These are phyloP conservation scores for Metschnikowia amazonensis DNA, from an alignment of 805 yeast species.

Conservation along the genomic window DNA sequence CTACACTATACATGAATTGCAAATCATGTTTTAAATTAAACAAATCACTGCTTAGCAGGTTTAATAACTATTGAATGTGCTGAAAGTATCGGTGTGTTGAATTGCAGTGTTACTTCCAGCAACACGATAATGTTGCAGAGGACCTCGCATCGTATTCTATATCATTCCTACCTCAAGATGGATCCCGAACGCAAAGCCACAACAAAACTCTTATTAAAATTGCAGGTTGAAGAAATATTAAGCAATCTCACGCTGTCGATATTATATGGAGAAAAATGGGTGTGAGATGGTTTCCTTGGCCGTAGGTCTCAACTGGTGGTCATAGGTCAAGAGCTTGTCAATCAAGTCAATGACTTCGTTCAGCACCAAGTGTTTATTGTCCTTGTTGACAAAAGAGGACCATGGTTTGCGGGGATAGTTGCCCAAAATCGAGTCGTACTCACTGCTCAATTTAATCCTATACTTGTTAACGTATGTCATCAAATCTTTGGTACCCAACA, in stretches of 20 bases:
- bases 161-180: conserved; percentile 5
- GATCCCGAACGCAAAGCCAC: conserved; percentile 2
- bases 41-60: background rate
- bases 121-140: conserved; percentile 1
- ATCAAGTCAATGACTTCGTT: conserved; percentile 74
- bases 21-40: background rate
- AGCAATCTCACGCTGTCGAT: background rate
- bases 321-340: conserved; percentile 75
- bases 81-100: background rate
- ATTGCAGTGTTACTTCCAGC: background rate
- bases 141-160: conserved; percentile 6
- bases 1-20: background rate
- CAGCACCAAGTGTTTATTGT: conserved; percentile 63
- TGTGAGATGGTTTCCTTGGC: conserved; percentile 87
- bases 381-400: conserved; percentile 67
- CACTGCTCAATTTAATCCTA: conserved; percentile 63
- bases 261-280: conserved; percentile 30
- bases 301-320: conserved; percentile 83
- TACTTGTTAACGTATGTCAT: conserved; percentile 67
- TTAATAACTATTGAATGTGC: background rate
- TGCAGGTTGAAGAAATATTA: background rate
- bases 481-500: conserved; percentile 81
- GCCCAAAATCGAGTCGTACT: conserved; percentile 68
- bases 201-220: background rate
- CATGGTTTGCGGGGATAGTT: conserved; percentile 82